Percentiles rank a stretch among this genome's conserved stretches.
These are phyloP conservation scores for Fusarium cicatricum DNA, from an alignment of 2,329 filamentous ascomycete species.

Conservation along the genomic window DNA sequence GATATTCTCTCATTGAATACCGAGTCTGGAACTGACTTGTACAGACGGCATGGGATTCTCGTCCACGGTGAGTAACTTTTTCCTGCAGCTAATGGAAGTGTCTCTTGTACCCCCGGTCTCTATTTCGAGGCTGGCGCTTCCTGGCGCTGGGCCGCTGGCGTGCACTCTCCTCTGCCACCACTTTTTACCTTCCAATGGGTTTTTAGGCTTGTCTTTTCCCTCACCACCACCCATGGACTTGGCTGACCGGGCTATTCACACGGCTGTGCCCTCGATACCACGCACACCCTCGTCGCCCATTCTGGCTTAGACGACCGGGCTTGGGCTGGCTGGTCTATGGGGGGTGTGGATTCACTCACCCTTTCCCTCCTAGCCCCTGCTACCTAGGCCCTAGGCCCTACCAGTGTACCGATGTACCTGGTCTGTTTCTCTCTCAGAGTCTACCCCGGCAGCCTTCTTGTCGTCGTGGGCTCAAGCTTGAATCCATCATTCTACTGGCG, in stretches of 20 bases:
- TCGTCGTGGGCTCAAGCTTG: slow-evolving; percentile 27
- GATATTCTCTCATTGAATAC: slow-evolving; percentile 26
- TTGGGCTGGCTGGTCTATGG: slow-evolving; percentile 28
- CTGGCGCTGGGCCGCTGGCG: slow-evolving; percentile 29
- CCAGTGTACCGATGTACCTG: slow-evolving; percentile 33
- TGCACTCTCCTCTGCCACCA: slow-evolving; percentile 14
- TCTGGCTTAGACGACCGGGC: slow-evolving; percentile 11
- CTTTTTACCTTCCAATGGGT: slow-evolving; percentile 7
- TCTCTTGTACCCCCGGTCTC: slow-evolving; percentile 9
- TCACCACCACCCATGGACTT: slow-evolving; percentile 1
- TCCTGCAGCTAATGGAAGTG: slow-evolving; percentile 2
- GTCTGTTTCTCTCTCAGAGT: slow-evolving; percentile 9
- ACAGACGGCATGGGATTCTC: slow-evolving; percentile 22
- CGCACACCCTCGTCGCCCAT: slow-evolving; percentile 21
- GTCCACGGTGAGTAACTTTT: slow-evolving; percentile 33
- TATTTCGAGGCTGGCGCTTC: slow-evolving; percentile 28
- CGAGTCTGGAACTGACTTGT: slow-evolving; percentile 31
- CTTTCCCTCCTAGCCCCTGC: slow-evolving; percentile 15
- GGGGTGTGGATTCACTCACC: slow-evolving; percentile 20
- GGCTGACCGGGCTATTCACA: slow-evolving; percentile 7
- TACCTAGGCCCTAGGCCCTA: slow-evolving; percentile 33
- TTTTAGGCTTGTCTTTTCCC: slow-evolving; percentile 23
- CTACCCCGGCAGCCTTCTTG: slow-evolving; percentile 28
- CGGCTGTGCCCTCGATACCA: slow-evolving; percentile 20
- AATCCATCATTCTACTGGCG: slow-evolving; percentile 31